Evolutionary conservation across 768 basidiomycete genomes (phyloP).

Genomic region (Pisolithus microcarpus): DNA sequence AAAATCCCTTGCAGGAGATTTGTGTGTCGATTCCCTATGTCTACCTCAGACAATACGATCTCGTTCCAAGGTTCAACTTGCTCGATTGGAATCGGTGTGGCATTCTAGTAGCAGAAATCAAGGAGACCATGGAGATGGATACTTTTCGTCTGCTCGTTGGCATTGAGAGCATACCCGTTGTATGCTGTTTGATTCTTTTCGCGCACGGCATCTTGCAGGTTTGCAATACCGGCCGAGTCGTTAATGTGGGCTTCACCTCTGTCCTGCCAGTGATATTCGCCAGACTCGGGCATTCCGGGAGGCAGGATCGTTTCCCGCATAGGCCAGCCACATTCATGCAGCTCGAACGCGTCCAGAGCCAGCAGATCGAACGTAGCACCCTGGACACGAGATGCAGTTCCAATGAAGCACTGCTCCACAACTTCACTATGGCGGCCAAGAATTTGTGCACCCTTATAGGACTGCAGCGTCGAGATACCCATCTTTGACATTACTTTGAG

Average conservation of each 20-base stretch:
- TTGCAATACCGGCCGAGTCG: constrained; percentile 88
- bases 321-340: constrained; percentile 97
- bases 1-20: background rate
- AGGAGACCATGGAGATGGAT: constrained; percentile 91
- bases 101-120: constrained; percentile 84
- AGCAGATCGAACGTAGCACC: constrained; percentile 94
- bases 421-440: constrained; percentile 91
- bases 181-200: constrained; percentile 93
- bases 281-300: constrained; percentile 94
- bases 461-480: constrained; percentile 96
- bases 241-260: constrained; percentile 98
- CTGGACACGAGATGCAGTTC: constrained; percentile 93
- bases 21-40: constrained; percentile 3
- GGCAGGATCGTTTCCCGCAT: constrained; percentile 81
- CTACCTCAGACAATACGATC: constrained; percentile 49
- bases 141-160: constrained; percentile 74
- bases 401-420: constrained; percentile 85
- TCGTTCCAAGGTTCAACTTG: constrained; percentile 99
- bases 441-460: constrained; percentile 97
- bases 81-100: constrained; percentile 85
- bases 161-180: constrained; percentile 86
- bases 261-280: constrained; percentile 98
- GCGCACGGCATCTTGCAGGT: constrained; percentile 93
- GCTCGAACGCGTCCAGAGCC: constrained; percentile 96
- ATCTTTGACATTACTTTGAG: constrained; percentile 99